Evolutionary conservation across 2,329 filamentous ascomycete genomes (phyloP), one percentile per base, ranked within the genome.

Genomic region (Thelonectria discophora): DNA sequence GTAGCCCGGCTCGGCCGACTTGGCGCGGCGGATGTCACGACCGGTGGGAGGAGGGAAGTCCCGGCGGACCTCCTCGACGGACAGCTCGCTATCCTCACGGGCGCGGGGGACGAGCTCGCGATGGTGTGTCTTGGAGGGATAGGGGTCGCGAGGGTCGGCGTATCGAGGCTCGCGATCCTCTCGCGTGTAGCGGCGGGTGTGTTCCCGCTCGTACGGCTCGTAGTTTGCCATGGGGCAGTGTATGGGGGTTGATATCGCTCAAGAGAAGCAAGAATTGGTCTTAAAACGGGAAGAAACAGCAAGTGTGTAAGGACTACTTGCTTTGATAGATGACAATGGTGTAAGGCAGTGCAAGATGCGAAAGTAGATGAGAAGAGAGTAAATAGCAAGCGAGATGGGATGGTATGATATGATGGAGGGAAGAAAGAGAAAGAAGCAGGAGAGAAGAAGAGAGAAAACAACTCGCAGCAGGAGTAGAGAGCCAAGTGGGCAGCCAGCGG

Each of bases 21-120:
- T 85, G 68, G 89, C 82, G 60, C 89, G 86, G 67, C 86, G 84
- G 39, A 84, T 72, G 63, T 86, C 85, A 57, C 77, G 75, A 63
- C 82, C 73, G 10, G 67, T 66, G n/a, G 89, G 90, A 7, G 92
- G 91, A 32, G 92, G 92, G 72, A 96, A 97, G 69, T 96, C 91
- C 68, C 93, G 88, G 66, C 88, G 87, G 62, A 96, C 88, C 78
- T 96, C 92, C 78, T 97, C 94, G 73, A 96, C 78, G 2, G 89
- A 89, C 24, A 90, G 80, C 47, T 89, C 88, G 76, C 90, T 93
- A 72, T 93, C 90, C 74, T 94, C 89, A 66, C 90, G 88, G 51
- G 80, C 74, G 24, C 85, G 81, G 37, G 85, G 84, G 12, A 89
- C 78, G 8, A 89, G 79, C 43, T 88, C 86, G 61, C 80, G 82